These are phyloP conservation scores for Epichloe elymi DNA, from an alignment of 2,329 filamentous ascomycete species.

Conservation along the genomic window DNA sequence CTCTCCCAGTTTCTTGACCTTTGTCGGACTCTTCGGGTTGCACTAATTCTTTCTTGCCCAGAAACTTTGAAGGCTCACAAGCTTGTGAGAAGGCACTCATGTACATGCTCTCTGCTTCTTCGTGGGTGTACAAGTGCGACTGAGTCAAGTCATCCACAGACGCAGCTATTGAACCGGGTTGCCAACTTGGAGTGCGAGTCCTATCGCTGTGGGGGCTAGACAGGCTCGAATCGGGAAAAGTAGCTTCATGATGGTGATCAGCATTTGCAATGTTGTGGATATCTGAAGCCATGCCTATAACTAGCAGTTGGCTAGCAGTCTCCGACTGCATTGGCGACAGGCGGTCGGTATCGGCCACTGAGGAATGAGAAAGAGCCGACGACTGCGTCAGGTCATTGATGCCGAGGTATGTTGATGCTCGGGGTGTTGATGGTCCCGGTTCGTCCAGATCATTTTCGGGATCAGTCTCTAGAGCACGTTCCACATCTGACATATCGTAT, in stretches of 20 bases:
- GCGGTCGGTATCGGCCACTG: slow-evolving; percentile 6
- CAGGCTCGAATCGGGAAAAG: not conserved
- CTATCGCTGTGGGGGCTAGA: not conserved
- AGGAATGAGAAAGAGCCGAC: slow-evolving; percentile 16
- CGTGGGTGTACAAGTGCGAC: slow-evolving; percentile 63
- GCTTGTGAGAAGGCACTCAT: slow-evolving; percentile 55
- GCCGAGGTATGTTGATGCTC: slow-evolving; percentile 34
- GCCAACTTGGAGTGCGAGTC: not conserved
- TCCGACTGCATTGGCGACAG: slow-evolving; percentile 2
- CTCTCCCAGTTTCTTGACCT: not conserved
- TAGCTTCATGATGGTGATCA: not conserved
- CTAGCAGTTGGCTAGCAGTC: slow-evolving; percentile 8
- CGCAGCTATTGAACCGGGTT: slow-evolving; percentile 1
- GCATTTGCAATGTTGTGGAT: not conserved
- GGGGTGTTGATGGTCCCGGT: slow-evolving; percentile 35
- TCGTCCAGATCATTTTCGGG: slow-evolving; percentile 23
- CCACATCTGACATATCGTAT: slow-evolving; percentile 28
- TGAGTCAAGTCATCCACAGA: slow-evolving; percentile 38
- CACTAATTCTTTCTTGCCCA: not conserved
- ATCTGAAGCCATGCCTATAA: not conserved
- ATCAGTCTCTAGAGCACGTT: slow-evolving; percentile 22
- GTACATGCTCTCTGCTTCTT: slow-evolving; percentile 78
- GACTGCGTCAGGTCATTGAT: slow-evolving; percentile 8
- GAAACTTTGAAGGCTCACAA: slow-evolving; percentile 10
- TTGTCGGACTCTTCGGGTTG: not conserved